These are phyloP conservation scores for Boletus tomentosulus DNA, from an alignment of 768 basidiomycete genomes.

Conservation along the genomic window DNA sequence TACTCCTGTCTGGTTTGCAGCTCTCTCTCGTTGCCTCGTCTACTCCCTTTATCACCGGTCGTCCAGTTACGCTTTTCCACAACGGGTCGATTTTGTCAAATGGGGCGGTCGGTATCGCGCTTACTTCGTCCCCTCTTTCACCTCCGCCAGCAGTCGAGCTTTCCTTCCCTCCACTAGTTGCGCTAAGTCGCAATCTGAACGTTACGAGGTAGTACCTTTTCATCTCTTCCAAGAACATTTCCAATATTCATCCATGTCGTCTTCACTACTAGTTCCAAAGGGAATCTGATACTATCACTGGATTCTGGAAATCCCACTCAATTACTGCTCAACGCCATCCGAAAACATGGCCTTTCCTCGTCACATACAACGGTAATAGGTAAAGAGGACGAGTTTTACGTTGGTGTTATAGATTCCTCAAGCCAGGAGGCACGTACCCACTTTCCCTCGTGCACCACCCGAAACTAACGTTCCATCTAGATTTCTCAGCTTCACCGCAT, in stretches of 20 bases:
- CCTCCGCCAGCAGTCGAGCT: conserved; percentile 16
- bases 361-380: conserved; percentile 21
- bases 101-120: conserved; percentile 69
- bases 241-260: not conserved
- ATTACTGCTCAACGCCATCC: conserved; percentile 53
- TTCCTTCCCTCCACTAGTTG: conserved; percentile 38
- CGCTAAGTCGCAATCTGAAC: conserved; percentile 41
- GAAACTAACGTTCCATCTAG: conserved; percentile 24
- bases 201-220: conserved; percentile 48
- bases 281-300: conserved; percentile 65
- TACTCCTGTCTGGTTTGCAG: conserved; percentile 28
- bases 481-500: conserved; percentile 50
- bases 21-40: conserved; percentile 67
- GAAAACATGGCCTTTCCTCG: conserved; percentile 30
- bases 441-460: not conserved
- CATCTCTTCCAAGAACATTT: not conserved
- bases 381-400: conserved; percentile 58
- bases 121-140: conserved; percentile 23
- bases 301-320: conserved; percentile 56
- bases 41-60: conserved; percentile 76
- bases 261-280: conserved; percentile 45
- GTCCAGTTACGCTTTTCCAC: conserved; percentile 65
- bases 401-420: conserved; percentile 38
- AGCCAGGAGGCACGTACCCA: conserved; percentile 10
- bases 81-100: conserved; percentile 50